Base-by-base conservation (phyloP, 1,284 basidiomycete species). In the Fomitiporia mediterranea region DNA sequence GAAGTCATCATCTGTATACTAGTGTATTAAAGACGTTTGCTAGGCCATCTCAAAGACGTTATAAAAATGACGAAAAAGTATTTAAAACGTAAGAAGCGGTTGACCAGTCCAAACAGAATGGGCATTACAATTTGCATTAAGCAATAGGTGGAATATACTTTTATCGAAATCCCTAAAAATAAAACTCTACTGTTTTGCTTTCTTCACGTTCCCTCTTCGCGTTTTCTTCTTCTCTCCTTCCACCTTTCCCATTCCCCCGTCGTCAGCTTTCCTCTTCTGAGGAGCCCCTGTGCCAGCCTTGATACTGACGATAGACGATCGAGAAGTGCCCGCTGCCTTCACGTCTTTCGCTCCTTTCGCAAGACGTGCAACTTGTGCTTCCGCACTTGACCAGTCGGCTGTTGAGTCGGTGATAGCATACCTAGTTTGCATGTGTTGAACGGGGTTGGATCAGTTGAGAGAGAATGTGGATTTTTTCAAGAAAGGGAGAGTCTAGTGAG, bases 341-440 rank as follows among this genome's bases (percentile, higher is more conserved):
- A 63, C 32, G 63, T 64, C 3, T 34, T 37, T 19, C 15, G 30
- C 3, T 54, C n/a, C 35, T 50, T 32, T 38, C 7, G 76, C 72
- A 13, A 79, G 65, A 43, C 74, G 72, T 27, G 76, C 67, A 4
- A 94, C 83, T 67, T 92, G 89, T 21, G 79, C 75, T 66, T 92
- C 85, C 1, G 89, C 91, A 21, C 71, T 68, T 37, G 76, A 75
- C 84, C 91, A 94, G 68, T 94, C 90, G 48, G 80, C 76, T 25
- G 78, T 74, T 0, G 75, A 69, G 62, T 85, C 81, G 63, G 87
- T 79, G 61, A 96, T 91, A 17, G 90, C 88, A 69, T 82, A 94
- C 69, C 91, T 94, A 50, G 17, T 3, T 32, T 32, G 21, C 15
- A n/a, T n/a, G n/a, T n/a, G n/a, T n/a, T n/a, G n/a, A n/a, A 19